These are phyloP conservation scores for Colletotrichum simmondsii DNA, from an alignment of 2,329 filamentous ascomycete species.

Conservation along the genomic window DNA sequence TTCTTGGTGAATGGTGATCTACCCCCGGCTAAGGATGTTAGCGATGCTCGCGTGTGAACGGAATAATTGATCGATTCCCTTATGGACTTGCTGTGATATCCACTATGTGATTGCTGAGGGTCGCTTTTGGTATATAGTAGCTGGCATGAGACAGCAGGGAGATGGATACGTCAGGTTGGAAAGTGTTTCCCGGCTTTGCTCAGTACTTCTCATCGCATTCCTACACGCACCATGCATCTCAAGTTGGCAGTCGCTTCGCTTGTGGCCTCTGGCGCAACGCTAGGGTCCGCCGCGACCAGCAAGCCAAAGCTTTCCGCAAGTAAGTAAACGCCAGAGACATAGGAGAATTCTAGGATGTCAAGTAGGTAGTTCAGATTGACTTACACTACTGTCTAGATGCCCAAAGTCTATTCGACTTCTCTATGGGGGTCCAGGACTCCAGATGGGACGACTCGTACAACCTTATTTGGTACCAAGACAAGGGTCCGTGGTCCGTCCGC, in stretches of 20 bases:
- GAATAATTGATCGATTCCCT: neutral
- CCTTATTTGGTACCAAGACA: conserved; percentile 53
- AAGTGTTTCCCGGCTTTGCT: neutral
- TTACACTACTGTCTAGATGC: conserved; percentile 40
- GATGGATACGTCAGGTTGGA: neutral
- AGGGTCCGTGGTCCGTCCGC: conserved; percentile 53
- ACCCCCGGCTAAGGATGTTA: neutral
- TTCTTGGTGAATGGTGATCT: neutral
- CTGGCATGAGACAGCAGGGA: neutral
- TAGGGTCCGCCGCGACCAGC: conserved; percentile 14
- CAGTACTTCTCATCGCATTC: neutral
- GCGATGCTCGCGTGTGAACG: neutral
- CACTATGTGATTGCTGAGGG: neutral
- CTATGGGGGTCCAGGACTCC: conserved; percentile 50
- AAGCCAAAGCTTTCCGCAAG: conserved; percentile 18
- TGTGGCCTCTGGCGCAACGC: conserved; percentile 21
- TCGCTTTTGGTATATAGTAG: neutral
- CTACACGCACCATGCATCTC: conserved; percentile 1
- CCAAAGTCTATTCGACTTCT: conserved; percentile 50
- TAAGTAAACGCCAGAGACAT: neutral
- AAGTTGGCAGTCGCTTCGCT: conserved; percentile 3
- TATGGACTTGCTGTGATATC: neutral
- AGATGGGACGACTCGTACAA: conserved; percentile 54
- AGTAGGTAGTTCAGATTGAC: neutral
- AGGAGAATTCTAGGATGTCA: no score